phyloP scores from a whole-genome alignment of 495 filamentous ascomycete species.

The Hypoxylon fragiforme region DNA sequence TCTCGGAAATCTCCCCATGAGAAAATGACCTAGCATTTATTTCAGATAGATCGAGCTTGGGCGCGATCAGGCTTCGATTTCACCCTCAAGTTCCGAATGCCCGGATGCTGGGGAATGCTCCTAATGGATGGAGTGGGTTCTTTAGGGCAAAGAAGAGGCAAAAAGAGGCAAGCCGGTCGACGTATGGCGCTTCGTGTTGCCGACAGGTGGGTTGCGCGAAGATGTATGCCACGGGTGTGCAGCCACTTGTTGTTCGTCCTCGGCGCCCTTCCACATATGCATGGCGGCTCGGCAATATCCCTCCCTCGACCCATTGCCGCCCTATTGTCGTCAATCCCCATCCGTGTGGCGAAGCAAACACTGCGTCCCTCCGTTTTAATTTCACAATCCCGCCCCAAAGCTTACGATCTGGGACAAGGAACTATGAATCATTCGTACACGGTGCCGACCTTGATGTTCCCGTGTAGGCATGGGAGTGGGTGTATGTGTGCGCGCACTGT shows the following conservation, averaged over 20 bases:
- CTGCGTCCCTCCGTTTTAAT: conserved; percentile 12
- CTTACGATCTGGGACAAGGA: too few species aligned
- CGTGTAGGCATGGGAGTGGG: too few species aligned
- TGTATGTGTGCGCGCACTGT: conserved; percentile 5
- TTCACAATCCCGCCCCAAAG: conserved; percentile 9
- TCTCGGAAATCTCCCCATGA: neutral
- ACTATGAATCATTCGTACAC: conserved; percentile 1
- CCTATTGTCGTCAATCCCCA: conserved; percentile 13
- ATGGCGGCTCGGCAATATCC: conserved; percentile 28
- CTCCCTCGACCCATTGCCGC: conserved; percentile 25
- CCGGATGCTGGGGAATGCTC: conserved; percentile 17
- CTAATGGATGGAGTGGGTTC: conserved; percentile 22
- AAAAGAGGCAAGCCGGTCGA: conserved; percentile 15
- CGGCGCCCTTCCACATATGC: conserved; percentile 21
- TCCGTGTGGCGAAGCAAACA: conserved; percentile 27
- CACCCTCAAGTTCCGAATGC: conserved; percentile 5
- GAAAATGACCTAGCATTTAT: conserved; percentile 4
- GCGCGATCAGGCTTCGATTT: neutral
- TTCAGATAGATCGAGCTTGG: conserved; percentile 4
- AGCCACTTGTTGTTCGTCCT: conserved; percentile 16
- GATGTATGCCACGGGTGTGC: conserved; percentile 9
- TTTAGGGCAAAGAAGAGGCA: too few species aligned
- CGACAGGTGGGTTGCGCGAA: conserved; percentile 30
- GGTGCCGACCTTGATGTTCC: too few species aligned
- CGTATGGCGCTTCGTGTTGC: conserved; percentile 37